Evolutionary conservation across 1,284 basidiomycete species (phyloP), one percentile per base, ranked within the genome.

Genomic region (Rhodotorula sp.): DNA sequence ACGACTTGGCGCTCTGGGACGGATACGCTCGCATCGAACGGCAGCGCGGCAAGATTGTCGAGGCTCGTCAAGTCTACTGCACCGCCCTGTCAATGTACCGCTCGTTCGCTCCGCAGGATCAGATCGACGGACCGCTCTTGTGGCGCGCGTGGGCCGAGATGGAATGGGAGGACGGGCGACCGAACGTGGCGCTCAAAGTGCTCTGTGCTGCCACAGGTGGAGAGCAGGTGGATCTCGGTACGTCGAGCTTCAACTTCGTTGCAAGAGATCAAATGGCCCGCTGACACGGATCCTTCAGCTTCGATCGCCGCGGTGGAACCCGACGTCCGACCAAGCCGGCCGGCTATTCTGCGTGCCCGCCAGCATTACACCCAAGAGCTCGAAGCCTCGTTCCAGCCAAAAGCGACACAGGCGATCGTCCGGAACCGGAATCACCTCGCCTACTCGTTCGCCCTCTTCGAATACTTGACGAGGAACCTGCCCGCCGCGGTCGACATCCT

Each of bases 81-180:
- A 89, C 89, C 1, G 82, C 82, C 6, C 72, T 84, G 3, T 79
- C 80, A 22, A 78, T 81, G 29, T 81, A 55, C 64, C 70, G 71
- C 29, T 61, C 67, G 26, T 68, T 75, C 46, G 33, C 55, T 37
- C 65, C 60, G 48, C 64, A 37, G 60, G 73, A 68, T 51, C 74
- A 67, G 60, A 63, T 70, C 64, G 72, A 72, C 54, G 71, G 68
- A 45, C 73, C 67, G 29, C 64, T 64, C 66, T 78, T 96, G 54
- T 94, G 91, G 89, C 91, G 89, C 82, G 87, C 89, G 61, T 96
- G 92, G 91, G 90, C 89, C 0, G 89, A 93, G 78, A 86, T 94
- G 85, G 93, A 95, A 80, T 93, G 89, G 89, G 80, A 91, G n/a
- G 81, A 83, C 18, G 85, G 86, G 0, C 78, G 84, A 46, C 75